These are phyloP conservation scores for Rhodamnia argentea DNA, from an alignment of 345 rosid species.

Conservation along the genomic window DNA sequence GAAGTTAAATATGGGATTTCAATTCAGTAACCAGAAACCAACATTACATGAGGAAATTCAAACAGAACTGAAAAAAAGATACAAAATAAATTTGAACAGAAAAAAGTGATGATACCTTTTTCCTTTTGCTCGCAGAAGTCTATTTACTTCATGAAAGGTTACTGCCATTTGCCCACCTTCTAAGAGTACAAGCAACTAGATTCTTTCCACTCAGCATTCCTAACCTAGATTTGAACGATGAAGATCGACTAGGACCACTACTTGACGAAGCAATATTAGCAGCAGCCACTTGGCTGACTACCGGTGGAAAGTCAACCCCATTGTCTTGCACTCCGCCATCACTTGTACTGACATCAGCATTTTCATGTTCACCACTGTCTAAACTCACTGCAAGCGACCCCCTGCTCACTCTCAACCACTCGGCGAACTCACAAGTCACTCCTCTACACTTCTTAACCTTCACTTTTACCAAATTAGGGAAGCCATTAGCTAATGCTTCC, in stretches of 20 bases:
- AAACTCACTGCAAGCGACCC: conserved; percentile 46
- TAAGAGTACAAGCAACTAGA: conserved; percentile 71
- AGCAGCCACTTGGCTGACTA: conserved; percentile 17
- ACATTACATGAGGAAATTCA: neutral
- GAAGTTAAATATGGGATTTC: neutral
- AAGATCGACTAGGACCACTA: conserved; percentile 34
- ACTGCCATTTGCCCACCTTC: conserved; percentile 48
- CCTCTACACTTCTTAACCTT: conserved; percentile 79
- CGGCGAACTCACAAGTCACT: conserved; percentile 32
- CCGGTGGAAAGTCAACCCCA: conserved; percentile 30
- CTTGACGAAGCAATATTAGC: conserved; percentile 28
- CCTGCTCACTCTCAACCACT: conserved; percentile 13
- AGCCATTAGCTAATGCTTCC: conserved; percentile 60
- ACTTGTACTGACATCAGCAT: conserved; percentile 34
- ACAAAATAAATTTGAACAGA: neutral
- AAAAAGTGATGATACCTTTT: neutral
- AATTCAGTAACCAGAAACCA: neutral
- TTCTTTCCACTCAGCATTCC: conserved; percentile 59
- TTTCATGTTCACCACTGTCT: conserved; percentile 43
- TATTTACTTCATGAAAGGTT: conserved; percentile 18
- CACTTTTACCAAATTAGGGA: conserved; percentile 72
- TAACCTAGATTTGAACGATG: conserved; percentile 52
- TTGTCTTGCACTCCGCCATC: conserved; percentile 48
- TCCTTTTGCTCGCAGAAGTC: neutral
- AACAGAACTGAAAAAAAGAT: neutral